Percentiles rank a stretch among this genome's conserved stretches.
phyloP scores from a whole-genome alignment of 2,329 filamentous ascomycete species.

The Cadophora sp. region DNA sequence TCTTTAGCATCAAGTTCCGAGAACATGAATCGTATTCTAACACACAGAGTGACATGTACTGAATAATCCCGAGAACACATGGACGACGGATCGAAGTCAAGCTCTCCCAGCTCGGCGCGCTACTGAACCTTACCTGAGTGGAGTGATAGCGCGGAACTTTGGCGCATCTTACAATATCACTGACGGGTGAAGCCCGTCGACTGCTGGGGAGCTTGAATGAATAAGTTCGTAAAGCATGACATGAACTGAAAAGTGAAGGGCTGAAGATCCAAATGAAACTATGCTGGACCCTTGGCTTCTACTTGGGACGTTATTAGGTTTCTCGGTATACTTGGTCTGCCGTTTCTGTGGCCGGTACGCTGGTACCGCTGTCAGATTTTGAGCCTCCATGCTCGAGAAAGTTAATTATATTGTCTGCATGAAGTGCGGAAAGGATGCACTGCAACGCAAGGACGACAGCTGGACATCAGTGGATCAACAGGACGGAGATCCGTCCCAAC shows the following conservation, averaged over 20 bases:
- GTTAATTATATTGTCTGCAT: conserved; percentile 7
- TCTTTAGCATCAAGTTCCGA: not conserved
- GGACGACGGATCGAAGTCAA: not conserved
- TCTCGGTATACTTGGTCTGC: not conserved
- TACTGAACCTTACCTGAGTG: conserved; percentile 9
- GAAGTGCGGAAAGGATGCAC: conserved; percentile 12
- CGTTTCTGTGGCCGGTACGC: not conserved
- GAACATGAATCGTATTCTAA: not conserved
- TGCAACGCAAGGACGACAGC: conserved; percentile 10
- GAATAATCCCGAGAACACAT: too few species aligned
- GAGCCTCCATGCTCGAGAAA: conserved; percentile 11
- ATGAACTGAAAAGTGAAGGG: not conserved
- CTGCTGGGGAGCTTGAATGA: not conserved
- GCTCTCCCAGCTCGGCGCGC: conserved; percentile 11
- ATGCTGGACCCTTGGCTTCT: not conserved
- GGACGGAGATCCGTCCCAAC: conserved; percentile 11
- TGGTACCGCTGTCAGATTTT: conserved; percentile 17
- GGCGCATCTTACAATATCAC: not conserved
- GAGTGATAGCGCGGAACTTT: conserved; percentile 13
- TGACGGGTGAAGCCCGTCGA: not conserved
- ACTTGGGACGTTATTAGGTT: not conserved
- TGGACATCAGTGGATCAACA: conserved; percentile 5
- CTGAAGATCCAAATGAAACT: not conserved
- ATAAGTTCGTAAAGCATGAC: not conserved
- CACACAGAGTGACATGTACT: not conserved